A percentile compares a stretch with the other conserved stretches of the same genome.
phyloP scores from a whole-genome alignment of 345 rosid species.

The Lepidium didymum region DNA sequence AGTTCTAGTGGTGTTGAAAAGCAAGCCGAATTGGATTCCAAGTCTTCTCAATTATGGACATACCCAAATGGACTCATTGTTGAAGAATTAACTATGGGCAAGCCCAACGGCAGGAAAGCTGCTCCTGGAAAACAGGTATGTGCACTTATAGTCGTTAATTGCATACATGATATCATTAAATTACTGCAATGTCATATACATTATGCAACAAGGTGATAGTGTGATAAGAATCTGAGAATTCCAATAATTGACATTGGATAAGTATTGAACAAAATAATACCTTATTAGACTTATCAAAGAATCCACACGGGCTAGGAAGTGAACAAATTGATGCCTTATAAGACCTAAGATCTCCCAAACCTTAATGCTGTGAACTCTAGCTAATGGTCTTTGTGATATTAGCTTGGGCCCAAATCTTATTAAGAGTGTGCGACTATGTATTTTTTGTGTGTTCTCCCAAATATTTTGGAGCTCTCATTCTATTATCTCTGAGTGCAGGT shows the following conservation, averaged over 20 bases:
- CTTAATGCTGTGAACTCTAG: background rate
- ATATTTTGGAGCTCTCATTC: background rate
- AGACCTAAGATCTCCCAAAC: background rate
- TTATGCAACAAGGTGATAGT: background rate
- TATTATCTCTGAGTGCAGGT: slow-evolving; percentile 48
- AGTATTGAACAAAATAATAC: background rate
- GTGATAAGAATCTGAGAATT: background rate
- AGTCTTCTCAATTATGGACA: slow-evolving; percentile 61
- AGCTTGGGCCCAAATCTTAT: background rate
- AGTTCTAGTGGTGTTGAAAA: slow-evolving; percentile 29
- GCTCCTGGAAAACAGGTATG: slow-evolving; percentile 68
- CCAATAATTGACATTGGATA: background rate
- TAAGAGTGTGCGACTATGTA: background rate
- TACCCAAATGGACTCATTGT: slow-evolving; percentile 79
- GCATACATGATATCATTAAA: background rate
- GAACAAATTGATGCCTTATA: background rate
- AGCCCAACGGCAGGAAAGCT: slow-evolving; percentile 87
- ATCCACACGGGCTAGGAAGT: background rate
- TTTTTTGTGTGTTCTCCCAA: background rate
- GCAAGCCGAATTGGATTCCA: slow-evolving; percentile 27
- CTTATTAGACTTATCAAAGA: background rate
- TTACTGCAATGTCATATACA: background rate
- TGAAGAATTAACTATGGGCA: slow-evolving; percentile 80
- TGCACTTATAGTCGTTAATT: background rate
- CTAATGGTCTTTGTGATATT: background rate